Evolutionary conservation across 2,329 filamentous ascomycete genomes (phyloP).

Genomic region (Stachybotrys echinatus): DNA sequence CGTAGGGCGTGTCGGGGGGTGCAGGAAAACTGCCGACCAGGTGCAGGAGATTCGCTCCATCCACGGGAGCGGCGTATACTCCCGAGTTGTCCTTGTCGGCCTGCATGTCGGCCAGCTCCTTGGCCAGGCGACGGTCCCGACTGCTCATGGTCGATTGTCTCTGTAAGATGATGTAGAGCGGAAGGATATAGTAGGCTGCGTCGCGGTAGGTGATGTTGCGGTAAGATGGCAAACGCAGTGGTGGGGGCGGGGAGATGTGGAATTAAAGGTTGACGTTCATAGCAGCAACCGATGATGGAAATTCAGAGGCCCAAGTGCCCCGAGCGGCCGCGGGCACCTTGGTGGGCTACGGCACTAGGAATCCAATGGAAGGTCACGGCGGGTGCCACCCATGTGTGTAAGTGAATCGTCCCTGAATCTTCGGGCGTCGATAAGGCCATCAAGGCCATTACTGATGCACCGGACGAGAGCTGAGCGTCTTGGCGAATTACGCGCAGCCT

Average conservation of each 20-base stretch:
- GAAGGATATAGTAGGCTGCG: background rate
- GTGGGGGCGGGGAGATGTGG: slow-evolving; percentile 1
- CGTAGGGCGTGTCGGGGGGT: slow-evolving; percentile 89
- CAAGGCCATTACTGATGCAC: too few relatives aligned
- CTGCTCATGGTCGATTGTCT: slow-evolving; percentile 36
- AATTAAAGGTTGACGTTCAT: background rate
- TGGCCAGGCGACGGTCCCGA: slow-evolving; percentile 58
- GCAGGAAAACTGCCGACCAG: slow-evolving; percentile 79
- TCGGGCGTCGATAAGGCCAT: too few relatives aligned
- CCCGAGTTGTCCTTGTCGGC: slow-evolving; percentile 68
- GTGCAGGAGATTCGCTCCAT: slow-evolving; percentile 69
- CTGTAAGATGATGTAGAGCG: background rate
- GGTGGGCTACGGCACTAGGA: background rate
- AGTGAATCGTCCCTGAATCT: too few relatives aligned
- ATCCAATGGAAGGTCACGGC: background rate
- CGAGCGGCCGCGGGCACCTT: too few relatives aligned
- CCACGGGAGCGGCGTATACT: slow-evolving; percentile 62
- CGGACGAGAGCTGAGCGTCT: too few relatives aligned
- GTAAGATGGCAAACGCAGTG: background rate
- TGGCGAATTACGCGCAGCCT: too few relatives aligned
- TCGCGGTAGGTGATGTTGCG: too few relatives aligned
- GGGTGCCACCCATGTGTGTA: too few relatives aligned
- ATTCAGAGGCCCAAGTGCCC: background rate
- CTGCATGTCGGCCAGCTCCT: slow-evolving; percentile 72
- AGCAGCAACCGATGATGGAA: background rate